A percentile compares a stretch with the other conserved stretches of the same genome.
These are phyloP conservation scores for Pisolithus orientalis DNA, from an alignment of 768 basidiomycete species.

Conservation along the genomic window DNA sequence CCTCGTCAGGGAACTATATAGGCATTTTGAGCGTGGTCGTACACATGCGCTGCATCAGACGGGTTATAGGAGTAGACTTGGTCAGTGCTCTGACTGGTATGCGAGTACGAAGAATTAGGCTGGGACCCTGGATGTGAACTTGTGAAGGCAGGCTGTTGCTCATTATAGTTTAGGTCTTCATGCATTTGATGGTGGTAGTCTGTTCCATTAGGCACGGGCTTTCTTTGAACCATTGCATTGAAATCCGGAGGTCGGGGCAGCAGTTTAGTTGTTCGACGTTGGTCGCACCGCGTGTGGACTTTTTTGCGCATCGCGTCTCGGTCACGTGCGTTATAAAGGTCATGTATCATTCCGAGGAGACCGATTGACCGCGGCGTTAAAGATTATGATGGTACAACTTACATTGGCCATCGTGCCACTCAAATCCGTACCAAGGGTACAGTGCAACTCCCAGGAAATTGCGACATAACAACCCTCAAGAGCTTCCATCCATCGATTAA, in stretches of 20 bases:
- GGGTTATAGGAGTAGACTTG: conserved; percentile 1
- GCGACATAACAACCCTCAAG: not conserved
- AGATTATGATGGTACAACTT: not conserved
- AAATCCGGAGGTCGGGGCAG: not conserved
- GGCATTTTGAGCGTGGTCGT: not conserved
- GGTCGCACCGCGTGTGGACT: no score
- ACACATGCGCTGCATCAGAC: conserved; percentile 1
- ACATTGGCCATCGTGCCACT: not conserved
- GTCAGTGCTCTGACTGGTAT: conserved; percentile 1
- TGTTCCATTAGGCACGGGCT: conserved; percentile 11
- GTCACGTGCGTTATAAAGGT: conserved; percentile 4
- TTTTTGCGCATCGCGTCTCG: conserved; percentile 4
- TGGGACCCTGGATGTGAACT: not conserved
- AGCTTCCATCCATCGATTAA: no score
- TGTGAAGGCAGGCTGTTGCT: not conserved
- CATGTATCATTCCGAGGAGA: no score
- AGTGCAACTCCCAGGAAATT: no score
- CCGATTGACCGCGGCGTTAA: no score
- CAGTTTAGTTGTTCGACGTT: not conserved
- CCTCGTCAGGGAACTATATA: not conserved
- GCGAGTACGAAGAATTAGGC: not conserved
- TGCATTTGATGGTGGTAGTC: conserved; percentile 1
- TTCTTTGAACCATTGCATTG: conserved; percentile 16
- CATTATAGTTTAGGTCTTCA: conserved; percentile 1
- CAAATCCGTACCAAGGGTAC: no score